Conservation (phyloP, 75 land plant genomes). For the Pinus albicaulis region DNA sequence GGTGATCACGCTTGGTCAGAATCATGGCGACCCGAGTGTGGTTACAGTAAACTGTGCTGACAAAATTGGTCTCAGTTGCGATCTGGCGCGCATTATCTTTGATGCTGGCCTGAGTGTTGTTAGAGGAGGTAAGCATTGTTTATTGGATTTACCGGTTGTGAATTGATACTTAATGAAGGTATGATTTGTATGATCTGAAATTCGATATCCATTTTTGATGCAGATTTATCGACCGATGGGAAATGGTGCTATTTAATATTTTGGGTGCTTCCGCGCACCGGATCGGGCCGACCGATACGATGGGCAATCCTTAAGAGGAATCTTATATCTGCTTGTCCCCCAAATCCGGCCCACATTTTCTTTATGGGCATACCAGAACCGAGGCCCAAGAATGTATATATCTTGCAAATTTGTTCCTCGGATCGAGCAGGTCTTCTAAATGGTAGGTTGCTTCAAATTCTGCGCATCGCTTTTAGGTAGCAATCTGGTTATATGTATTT, state of each 20-base stretch:
- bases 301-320: constrained; percentile 58
- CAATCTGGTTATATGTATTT: neutral
- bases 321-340: constrained; percentile 48
- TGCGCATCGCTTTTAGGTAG: neutral
- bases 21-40: constrained; percentile 14
- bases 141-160: neutral
- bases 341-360: constrained; percentile 24
- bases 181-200: neutral
- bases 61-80: constrained; percentile 29
- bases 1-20: too few relatives aligned
- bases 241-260: constrained; percentile 72
- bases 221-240: constrained; percentile 74
- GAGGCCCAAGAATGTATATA: constrained; percentile 34
- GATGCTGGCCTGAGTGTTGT: constrained; percentile 13
- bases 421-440: constrained; percentile 60
- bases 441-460: constrained; percentile 24
- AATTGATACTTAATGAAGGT: neutral
- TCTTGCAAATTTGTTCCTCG: constrained; percentile 44
- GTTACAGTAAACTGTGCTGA: constrained; percentile 25
- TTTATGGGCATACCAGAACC: constrained; percentile 12
- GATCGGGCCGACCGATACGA: constrained; percentile 11
- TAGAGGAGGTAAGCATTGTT: constrained; percentile 18
- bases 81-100: constrained; percentile 11
- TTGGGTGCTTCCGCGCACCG: constrained; percentile 45
- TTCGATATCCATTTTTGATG: constrained; percentile 5